Evolutionary conservation across 2,329 filamentous ascomycete species (phyloP), one percentile per base, ranked within the genome.

Genomic region (Hymenoscyphus repandus): DNA sequence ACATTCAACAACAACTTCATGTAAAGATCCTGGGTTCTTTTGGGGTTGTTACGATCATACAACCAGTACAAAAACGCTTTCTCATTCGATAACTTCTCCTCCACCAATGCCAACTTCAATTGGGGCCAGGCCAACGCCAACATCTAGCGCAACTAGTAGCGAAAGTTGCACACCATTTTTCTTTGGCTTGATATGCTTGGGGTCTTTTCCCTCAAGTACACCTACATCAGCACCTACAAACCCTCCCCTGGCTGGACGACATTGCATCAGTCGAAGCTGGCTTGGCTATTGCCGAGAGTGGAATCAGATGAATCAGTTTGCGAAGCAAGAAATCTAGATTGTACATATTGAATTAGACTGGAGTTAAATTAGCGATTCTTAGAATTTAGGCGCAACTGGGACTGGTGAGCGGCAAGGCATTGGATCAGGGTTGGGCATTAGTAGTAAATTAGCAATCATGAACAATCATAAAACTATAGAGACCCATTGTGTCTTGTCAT

Each of bases 1-100:
- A 4, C 62, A 63, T 11, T 61, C 65, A 12, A 41, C 54, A 12
- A 54, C 57, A 17, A 54, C 58, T 40, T 68, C 70, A 0, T 82
- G 79, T 57, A 59, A 72, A 46, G 76, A 72, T 1, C 79, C 79
- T 1, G 79, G 80, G 41, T 75, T 80, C 41, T 78, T 82, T 62
- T 81, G 76, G 74, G 79, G 79, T 4, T 82, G 79, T 58, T 65
- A 70, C 56, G 70, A 77, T 61, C 49, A 67, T 15, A 62, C 66
- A 2, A 65, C 70, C 1, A 63, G 64, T 1, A 64, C 65, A 15
- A 54, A 66, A n/a, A 62, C 66, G 5, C 62, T 68, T 0, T 62
- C 65, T 20, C 66, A 66, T 45, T 41, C 58, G 11, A 68, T 69
- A 39, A 72, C 68, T 6, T 60, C 67, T 1, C 60, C 64, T 4